Conservation (phyloP, 306 rosid genomes). For the Cucumis hystrix region DNA sequence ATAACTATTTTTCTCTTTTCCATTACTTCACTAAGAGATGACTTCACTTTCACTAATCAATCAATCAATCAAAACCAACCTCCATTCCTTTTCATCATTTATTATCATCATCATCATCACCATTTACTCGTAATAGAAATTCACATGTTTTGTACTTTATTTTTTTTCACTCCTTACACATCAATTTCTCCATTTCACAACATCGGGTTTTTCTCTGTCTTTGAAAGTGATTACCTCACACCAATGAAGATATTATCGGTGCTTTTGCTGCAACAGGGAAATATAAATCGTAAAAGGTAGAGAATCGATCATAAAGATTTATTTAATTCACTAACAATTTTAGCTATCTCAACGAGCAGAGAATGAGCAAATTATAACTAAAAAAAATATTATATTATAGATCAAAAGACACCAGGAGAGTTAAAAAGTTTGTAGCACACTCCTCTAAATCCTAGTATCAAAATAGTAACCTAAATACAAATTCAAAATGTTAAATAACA, state of each 20-base stretch:
- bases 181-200: not conserved
- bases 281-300: no score
- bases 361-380: no score
- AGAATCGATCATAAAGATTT: no score
- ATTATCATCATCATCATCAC: not conserved
- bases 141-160: not conserved
- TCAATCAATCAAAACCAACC: not conserved
- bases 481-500: no score
- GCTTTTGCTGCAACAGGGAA: not conserved
- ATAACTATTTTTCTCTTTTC: not conserved
- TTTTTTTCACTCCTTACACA: not conserved
- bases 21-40: not conserved
- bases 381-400: no score
- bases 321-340: no score
- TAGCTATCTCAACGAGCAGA: no score
- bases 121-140: not conserved
- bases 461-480: no score
- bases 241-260: not conserved
- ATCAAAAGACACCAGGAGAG: no score
- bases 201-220: not conserved
- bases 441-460: no score
- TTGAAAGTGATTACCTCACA: not conserved
- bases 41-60: not conserved
- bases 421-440: no score
- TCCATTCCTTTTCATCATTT: not conserved